phyloP scores from a whole-genome alignment of 2,329 filamentous ascomycete genomes.

The Ceratocystis lukuohia region DNA sequence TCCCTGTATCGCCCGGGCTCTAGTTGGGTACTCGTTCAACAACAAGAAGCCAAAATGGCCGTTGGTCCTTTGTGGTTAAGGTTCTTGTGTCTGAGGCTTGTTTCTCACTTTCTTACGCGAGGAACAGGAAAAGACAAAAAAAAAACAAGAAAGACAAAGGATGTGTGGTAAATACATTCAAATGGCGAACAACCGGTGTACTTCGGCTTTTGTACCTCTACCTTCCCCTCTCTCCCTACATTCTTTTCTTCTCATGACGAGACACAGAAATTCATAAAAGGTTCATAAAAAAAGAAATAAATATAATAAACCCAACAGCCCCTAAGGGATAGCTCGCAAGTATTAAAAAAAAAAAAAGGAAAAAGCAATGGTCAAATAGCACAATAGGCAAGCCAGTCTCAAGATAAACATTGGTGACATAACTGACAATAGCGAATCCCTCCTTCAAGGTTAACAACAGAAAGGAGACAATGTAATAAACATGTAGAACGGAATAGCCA shows the following conservation, averaged over 20 bases:
- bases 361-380: background rate
- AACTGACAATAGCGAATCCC: too few species aligned
- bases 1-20: background rate
- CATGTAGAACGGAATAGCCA: too few species aligned
- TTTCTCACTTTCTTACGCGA: background rate
- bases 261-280: background rate
- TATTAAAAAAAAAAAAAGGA: background rate
- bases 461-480: too few species aligned
- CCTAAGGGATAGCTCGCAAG: background rate
- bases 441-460: too few species aligned
- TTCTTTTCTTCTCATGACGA: background rate
- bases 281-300: slow-evolving; percentile 3
- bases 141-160: background rate
- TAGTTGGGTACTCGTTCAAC: background rate
- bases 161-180: background rate
- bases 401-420: too few species aligned
- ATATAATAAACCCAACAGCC: background rate
- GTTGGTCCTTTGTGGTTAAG: too few species aligned
- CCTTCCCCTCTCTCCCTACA: too few species aligned
- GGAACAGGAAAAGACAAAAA: background rate
- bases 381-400: too few species aligned
- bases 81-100: too few species aligned
- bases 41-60: background rate
- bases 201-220: too few species aligned
- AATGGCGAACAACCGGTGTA: too few species aligned